Conservation (phyloP, 768 basidiomycete genomes). For the Serendipita sp. region DNA sequence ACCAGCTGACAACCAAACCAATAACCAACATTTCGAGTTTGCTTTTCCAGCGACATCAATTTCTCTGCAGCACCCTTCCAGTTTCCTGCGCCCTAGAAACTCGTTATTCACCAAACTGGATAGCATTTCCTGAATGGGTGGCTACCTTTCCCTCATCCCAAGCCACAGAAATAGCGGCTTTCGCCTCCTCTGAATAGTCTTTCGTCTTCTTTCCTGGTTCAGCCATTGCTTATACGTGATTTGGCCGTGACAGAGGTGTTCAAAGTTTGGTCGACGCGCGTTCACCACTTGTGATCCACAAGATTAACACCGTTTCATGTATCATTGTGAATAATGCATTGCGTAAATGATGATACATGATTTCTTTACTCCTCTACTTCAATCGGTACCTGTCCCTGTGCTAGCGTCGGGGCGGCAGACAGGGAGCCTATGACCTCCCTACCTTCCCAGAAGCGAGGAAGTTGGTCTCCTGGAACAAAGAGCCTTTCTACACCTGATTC, state of each 20-base stretch:
- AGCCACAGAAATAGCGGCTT: slow-evolving; percentile 3
- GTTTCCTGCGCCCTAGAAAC: slow-evolving; percentile 33
- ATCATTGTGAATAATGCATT: neutral
- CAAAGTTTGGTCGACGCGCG: slow-evolving; percentile 1
- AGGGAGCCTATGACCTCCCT: slow-evolving; percentile 42
- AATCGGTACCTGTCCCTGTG: slow-evolving; percentile 26
- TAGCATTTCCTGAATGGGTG: neutral
- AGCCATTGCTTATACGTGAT: neutral
- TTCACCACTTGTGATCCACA: neutral
- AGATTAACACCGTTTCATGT: neutral
- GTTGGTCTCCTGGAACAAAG: slow-evolving; percentile 80
- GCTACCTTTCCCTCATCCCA: neutral
- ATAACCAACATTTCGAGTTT: slow-evolving; percentile 72
- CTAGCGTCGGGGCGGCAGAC: slow-evolving; percentile 11
- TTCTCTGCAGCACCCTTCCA: slow-evolving; percentile 81
- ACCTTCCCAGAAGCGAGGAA: slow-evolving; percentile 85
- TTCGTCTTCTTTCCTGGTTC: slow-evolving; percentile 2
- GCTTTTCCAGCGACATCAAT: slow-evolving; percentile 80
- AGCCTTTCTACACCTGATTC: slow-evolving; percentile 80
- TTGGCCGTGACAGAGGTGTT: neutral
- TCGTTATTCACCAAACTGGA: neutral
- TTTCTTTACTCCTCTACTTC: slow-evolving; percentile 24
- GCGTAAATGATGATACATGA: neutral
- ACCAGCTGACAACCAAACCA: neutral
- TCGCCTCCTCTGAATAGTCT: slow-evolving; percentile 1